Percentiles rank a stretch among this genome's conserved stretches.
phyloP scores from a whole-genome alignment of 2,329 filamentous ascomycete species.

The Monosporascus sp. region DNA sequence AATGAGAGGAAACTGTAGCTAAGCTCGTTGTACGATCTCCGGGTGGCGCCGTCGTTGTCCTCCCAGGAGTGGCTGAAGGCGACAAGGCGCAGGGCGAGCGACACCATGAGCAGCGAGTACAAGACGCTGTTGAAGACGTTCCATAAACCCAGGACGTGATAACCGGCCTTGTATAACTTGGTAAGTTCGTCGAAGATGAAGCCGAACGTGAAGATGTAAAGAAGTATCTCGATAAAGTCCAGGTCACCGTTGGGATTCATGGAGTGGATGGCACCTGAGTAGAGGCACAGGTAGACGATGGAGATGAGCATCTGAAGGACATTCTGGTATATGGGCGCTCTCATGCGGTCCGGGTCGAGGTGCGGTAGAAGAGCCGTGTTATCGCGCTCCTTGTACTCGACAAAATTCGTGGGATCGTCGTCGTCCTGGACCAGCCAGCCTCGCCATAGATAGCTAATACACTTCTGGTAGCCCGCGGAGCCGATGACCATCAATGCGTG shows the following conservation, averaged over 20 bases:
- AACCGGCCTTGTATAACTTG: constrained; percentile 93
- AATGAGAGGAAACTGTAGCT: constrained; percentile 95
- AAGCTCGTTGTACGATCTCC: constrained; percentile 66
- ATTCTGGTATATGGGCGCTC: constrained; percentile 89
- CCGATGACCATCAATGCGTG: constrained; percentile 87
- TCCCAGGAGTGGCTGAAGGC: constrained; percentile 59
- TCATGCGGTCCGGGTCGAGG: constrained; percentile 90
- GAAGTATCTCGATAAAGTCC: constrained; percentile 73
- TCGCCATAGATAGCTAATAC: constrained; percentile 85
- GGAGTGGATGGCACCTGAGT: constrained; percentile 88
- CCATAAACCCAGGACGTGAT: constrained; percentile 92
- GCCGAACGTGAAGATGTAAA: constrained; percentile 88
- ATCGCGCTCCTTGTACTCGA: constrained; percentile 79
- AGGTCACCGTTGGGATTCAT: constrained; percentile 82
- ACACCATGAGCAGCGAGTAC: constrained; percentile 73
- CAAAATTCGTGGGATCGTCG: constrained; percentile 80
- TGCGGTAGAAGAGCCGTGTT: constrained; percentile 74
- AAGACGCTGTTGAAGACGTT: constrained; percentile 87
- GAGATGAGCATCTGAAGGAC: constrained; percentile 80
- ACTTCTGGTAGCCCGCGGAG: constrained; percentile 92
- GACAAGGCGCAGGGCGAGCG: constrained; percentile 72
- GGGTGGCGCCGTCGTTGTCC: constrained; percentile 38
- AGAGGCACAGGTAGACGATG: constrained; percentile 75
- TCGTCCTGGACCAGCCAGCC: constrained; percentile 98
- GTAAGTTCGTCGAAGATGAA: constrained; percentile 83